Percentiles rank a stretch among this genome's conserved stretches.
Evolutionary conservation across 805 yeast species (phyloP).

Genomic region (Candida stauntonica): DNA sequence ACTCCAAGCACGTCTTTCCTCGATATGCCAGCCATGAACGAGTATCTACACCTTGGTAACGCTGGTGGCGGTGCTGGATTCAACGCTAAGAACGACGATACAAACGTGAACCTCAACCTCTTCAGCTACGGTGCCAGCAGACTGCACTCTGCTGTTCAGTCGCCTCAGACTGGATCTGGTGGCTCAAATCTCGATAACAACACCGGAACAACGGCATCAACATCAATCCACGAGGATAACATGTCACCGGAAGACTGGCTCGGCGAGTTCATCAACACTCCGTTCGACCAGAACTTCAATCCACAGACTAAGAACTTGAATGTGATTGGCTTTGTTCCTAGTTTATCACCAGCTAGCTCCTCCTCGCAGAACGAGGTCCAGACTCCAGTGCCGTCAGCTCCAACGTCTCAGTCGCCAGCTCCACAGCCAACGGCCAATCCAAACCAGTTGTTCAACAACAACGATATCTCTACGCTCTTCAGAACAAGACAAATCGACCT

Average conservation of each 20-base stretch:
- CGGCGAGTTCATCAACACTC: conserved; percentile 63
- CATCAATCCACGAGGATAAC: conserved; percentile 20
- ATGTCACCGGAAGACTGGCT: conserved; percentile 54
- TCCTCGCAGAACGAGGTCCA: conserved; percentile 6
- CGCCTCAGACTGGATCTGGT: conserved; percentile 10
- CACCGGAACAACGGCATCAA: conserved; percentile 16
- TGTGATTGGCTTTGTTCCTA: conserved; percentile 50
- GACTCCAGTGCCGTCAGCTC: conserved; percentile 1
- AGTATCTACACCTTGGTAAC: conserved; percentile 36
- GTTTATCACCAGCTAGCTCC: conserved; percentile 20
- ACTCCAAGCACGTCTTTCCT: conserved; percentile 27
- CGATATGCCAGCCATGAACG: conserved; percentile 34
- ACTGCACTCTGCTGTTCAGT: conserved; percentile 8
- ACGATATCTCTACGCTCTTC: conserved; percentile 56
- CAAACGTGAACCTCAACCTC: conserved; percentile 15
- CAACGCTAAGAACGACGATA: conserved; percentile 11
- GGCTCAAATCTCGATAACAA: conserved; percentile 6
- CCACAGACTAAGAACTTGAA: conserved; percentile 41
- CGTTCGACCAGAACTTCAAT: conserved; percentile 52
- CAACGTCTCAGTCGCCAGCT: conserved; percentile 10
- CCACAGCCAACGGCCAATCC: conserved; percentile 21
- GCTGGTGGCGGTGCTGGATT: conserved; percentile 41
- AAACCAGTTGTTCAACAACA: conserved; percentile 30
- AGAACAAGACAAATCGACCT: conserved; percentile 64
- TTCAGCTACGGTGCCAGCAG: conserved; percentile 15